Evolutionary conservation across 148 eudicot species (phyloP), one percentile per base, ranked within the genome.

Genomic region (Bassia scoparia): DNA sequence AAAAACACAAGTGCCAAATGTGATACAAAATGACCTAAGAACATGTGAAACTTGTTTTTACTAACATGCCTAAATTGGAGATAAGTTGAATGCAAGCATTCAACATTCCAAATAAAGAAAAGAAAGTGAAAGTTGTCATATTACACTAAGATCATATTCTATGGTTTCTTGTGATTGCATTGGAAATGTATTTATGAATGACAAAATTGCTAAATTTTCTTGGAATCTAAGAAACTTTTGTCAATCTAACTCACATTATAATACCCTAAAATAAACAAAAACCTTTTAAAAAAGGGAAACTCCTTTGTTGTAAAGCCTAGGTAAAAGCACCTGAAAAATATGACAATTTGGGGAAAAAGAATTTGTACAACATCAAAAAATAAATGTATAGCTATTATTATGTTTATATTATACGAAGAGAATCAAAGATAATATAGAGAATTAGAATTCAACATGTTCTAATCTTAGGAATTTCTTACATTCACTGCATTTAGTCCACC

Each of bases 281-380:
- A 29, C 10, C 31, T 20, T 41, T 60, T 2, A 26, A 4, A 8
- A 41, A 41, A 41, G 11, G 46, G 46, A 41, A 41, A 41, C 46
- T 41, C n/a, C n/a, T n/a, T 41, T 41, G 11, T 15, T 7, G 18
- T 23, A 54, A 13, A 52, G 38, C 73, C 62, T 35, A 16, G 74
- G 74, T 24, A 29, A 71, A 18, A 38, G 37, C 74, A 71, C 66
- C 66, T 71, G 74, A 29, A 71, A 71, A 70, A 58, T 27, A 59
- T 59, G 66, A 58, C 65, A 43, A 38, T 56, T 59, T 71, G 46
- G 43, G 73, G 21, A 33, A 37, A 35, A 34, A 24, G 54, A 54
- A 64, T 35, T 6, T 48, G 13, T 33, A 20, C 3, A 4, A 49
- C 34, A 18, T 27, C 43, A 41, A 65, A 23, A 21, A 49, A 21